phyloP scores from a whole-genome alignment of 768 basidiomycete genomes.

The Lactifluus hygrophoroides region DNA sequence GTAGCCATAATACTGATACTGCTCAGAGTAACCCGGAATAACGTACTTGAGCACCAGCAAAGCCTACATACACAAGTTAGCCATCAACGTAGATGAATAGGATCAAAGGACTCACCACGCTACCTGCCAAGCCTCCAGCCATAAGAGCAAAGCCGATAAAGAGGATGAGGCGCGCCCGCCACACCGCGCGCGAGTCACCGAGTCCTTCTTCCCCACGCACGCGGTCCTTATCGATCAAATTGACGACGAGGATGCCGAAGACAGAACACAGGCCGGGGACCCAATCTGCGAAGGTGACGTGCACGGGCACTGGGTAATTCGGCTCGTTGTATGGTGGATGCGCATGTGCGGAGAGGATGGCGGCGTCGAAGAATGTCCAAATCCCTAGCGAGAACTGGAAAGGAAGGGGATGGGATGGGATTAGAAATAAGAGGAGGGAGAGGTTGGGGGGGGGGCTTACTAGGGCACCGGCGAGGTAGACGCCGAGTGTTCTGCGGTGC shows the following conservation, averaged over 20 bases:
- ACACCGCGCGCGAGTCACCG: constrained; percentile 78
- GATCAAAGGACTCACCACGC: constrained; percentile 54
- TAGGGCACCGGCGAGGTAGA: constrained; percentile 86
- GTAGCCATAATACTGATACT: constrained; percentile 85
- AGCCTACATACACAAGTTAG: constrained; percentile 43
- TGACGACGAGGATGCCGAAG: constrained; percentile 86
- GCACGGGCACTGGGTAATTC: constrained; percentile 60
- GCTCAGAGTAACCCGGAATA: constrained; percentile 58
- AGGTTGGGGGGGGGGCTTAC: constrained; percentile 42
- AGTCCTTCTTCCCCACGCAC: constrained; percentile 72
- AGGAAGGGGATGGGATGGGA: neutral
- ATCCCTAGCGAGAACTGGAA: constrained; percentile 88
- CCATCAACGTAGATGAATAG: neutral
- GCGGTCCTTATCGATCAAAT: constrained; percentile 90
- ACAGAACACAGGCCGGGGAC: constrained; percentile 91
- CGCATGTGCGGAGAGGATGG: constrained; percentile 82
- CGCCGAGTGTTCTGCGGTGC: constrained; percentile 74
- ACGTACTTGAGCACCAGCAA: constrained; percentile 88
- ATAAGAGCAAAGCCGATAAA: constrained; percentile 96
- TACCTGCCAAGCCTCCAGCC: constrained; percentile 97
- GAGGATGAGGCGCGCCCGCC: constrained; percentile 82
- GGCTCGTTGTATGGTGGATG: constrained; percentile 65
- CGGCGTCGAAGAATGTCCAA: constrained; percentile 93
- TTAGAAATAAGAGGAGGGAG: constrained; percentile 5
- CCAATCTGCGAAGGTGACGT: constrained; percentile 94